Evolutionary conservation across 306 rosid species (phyloP), one percentile per base, ranked within the genome.

Genomic region (Alnus rubra): DNA sequence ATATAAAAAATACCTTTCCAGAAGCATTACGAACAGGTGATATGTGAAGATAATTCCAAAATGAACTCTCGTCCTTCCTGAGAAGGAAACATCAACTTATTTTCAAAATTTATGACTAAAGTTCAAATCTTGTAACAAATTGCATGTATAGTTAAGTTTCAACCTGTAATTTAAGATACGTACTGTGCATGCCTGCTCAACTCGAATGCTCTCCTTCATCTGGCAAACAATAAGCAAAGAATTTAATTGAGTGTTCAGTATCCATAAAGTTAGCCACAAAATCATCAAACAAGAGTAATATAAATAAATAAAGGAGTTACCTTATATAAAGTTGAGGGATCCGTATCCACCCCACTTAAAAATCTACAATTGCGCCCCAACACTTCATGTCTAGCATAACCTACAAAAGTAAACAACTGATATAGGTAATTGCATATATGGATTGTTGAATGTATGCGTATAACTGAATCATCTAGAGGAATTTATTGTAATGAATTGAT

Each of bases 81-180:
- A 53, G 30, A 80, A 70, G 51, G 72, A 78, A 74, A 65, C 55
- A 48, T 23, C 37, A 71, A 82, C 42, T 72, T 60, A 84, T 70
- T 81, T 76, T 87, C 48, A 76, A 74, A 75, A 75, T 75, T n/a
- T 74, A 82, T 51, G 60, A 74, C 73, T 48, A 63, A 81, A 73
- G 18, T 76, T 81, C 80, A 58, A 77, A 68, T 81, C 80, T 79
- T 53, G 48, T 18, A 69, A 75, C 75, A 55, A 74, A 49, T 35
- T 76, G 56, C 68, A 31, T 74, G 86, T 72, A 79, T 68, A 82
- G 74, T 51, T 71, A 74, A 87, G 88, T 76, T 74, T 89, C 60
- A 87, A 96, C 99, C 99, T 96, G 98, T 93, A 96, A 90, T 89
- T 96, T 92, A 96, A 90, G 82, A 93, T 88, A 87, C 88, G 94